A percentile compares a stretch with the other conserved stretches of the same genome.
These are phyloP conservation scores for Tympanopsis confertula DNA, from an alignment of 2,329 filamentous ascomycete genomes.

Conservation along the genomic window DNA sequence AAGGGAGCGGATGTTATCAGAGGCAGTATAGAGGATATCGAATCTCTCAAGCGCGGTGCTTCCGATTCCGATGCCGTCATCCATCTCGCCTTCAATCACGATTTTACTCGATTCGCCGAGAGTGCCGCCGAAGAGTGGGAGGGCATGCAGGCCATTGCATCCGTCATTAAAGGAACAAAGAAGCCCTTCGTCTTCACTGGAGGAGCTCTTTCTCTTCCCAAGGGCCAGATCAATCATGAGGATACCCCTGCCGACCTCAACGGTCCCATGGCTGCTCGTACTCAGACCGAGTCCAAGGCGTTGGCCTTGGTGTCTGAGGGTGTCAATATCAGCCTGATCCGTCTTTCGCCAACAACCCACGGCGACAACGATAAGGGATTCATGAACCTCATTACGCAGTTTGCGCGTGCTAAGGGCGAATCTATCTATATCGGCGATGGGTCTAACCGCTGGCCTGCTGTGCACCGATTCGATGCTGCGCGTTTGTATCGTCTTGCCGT, in stretches of 20 bases:
- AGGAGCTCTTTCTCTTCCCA: slow-evolving; percentile 17
- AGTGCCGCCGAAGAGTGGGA: slow-evolving; percentile 14
- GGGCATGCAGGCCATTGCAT: slow-evolving; percentile 22
- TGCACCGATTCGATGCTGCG: slow-evolving; percentile 24
- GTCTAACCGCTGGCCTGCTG: slow-evolving; percentile 20
- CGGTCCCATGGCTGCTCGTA: slow-evolving; percentile 6
- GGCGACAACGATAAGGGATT: slow-evolving; percentile 20
- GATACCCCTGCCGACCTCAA: slow-evolving; percentile 10
- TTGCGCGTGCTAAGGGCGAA: slow-evolving; percentile 15
- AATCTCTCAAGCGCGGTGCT: slow-evolving; percentile 17
- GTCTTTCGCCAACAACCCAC: slow-evolving; percentile 25
- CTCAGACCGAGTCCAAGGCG: slow-evolving; percentile 11
- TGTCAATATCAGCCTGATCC: slow-evolving; percentile 19
- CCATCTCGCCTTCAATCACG: slow-evolving; percentile 27
- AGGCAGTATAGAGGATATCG: slow-evolving; percentile 21
- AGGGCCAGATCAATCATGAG: slow-evolving; percentile 15
- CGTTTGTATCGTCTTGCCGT: slow-evolving; percentile 18
- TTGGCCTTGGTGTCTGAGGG: slow-evolving; percentile 13
- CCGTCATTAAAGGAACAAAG: slow-evolving; percentile 14
- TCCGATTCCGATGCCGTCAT: slow-evolving; percentile 20
- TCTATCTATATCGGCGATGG: slow-evolving; percentile 22
- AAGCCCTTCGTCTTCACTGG: slow-evolving; percentile 22
- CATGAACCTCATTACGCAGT: slow-evolving; percentile 10
- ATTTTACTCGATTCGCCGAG: slow-evolving; percentile 20
- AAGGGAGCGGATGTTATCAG: slow-evolving; percentile 18